A percentile compares a stretch with the other conserved stretches of the same genome.
phyloP scores from a whole-genome alignment of 2,329 filamentous ascomycete species.

The Rhinocladiella mackenziei region DNA sequence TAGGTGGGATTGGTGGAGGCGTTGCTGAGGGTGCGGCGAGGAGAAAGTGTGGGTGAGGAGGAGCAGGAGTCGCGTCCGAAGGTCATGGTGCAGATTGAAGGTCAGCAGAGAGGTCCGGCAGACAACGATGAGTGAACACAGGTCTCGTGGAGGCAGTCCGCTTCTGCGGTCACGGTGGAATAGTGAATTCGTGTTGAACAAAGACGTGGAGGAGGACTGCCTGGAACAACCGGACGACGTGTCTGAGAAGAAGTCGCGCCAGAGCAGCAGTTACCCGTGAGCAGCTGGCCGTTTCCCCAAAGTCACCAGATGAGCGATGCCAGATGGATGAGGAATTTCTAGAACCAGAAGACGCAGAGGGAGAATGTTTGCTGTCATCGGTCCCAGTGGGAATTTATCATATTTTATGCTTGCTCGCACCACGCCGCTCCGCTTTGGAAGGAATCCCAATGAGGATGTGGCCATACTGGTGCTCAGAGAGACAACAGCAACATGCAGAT shows the following conservation, averaged over 20 bases:
- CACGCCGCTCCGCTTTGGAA: not conserved
- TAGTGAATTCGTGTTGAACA: constrained; percentile 14
- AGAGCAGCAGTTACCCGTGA: constrained; percentile 22
- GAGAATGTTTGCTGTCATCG: constrained; percentile 18
- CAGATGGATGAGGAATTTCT: constrained; percentile 1
- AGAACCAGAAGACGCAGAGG: constrained; percentile 2
- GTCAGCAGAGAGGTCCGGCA: constrained; percentile 12
- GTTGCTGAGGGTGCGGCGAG: constrained; percentile 16
- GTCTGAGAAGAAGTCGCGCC: constrained; percentile 4
- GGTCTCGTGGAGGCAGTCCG: not conserved
- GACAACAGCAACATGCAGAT: constrained; percentile 1
- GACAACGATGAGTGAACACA: constrained; percentile 6
- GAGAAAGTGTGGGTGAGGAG: constrained; percentile 12
- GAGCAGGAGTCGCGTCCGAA: constrained; percentile 13
- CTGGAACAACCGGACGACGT: constrained; percentile 7
- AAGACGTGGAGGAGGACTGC: constrained; percentile 16
- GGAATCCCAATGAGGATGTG: not conserved
- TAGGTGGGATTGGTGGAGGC: constrained; percentile 17
- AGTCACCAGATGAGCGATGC: not conserved
- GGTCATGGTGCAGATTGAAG: constrained; percentile 12
- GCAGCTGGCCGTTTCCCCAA: constrained; percentile 6
- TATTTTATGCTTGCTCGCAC: constrained; percentile 13
- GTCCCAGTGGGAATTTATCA: constrained; percentile 17
- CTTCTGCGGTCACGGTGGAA: not conserved
- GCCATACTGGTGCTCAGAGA: not conserved